Conservation (phyloP, 495 filamentous ascomycete genomes). For the Diplogelasinospora grovesii region DNA sequence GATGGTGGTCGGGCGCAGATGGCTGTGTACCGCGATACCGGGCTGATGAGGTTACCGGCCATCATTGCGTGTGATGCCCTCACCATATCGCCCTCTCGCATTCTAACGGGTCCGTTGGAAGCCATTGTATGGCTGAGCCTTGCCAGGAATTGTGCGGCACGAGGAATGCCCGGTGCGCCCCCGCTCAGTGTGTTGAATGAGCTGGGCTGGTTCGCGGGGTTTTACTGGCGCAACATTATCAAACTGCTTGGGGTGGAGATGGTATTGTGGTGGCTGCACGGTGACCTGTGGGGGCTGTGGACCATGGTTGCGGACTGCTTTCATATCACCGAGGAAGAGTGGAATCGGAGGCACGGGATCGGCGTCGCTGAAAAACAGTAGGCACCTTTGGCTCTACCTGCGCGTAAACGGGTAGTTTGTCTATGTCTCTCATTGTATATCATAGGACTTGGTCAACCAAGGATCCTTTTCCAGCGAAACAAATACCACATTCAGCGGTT, state of each 20-base stretch:
- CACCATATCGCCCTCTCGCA: slow-evolving; percentile 21
- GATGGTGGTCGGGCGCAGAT: slow-evolving; percentile 13
- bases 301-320: slow-evolving; percentile 22
- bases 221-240: slow-evolving; percentile 16
- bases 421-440: too few species aligned
- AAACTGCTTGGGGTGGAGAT: slow-evolving; percentile 32
- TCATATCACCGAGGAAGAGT: slow-evolving; percentile 31
- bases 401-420: too few species aligned
- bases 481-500: too few species aligned
- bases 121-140: slow-evolving; percentile 19
- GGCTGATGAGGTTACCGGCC: slow-evolving; percentile 29
- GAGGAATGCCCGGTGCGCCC: slow-evolving; percentile 15
- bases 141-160: slow-evolving; percentile 16
- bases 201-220: slow-evolving; percentile 11
- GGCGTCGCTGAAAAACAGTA: too few species aligned
- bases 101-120: slow-evolving; percentile 29
- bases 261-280: slow-evolving; percentile 22
- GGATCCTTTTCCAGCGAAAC: too few species aligned
- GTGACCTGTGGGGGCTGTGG: slow-evolving; percentile 27
- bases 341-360: slow-evolving; percentile 12
- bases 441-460: too few species aligned
- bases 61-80: slow-evolving; percentile 31
- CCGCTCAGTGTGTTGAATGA: slow-evolving; percentile 14
- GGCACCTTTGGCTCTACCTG: too few species aligned
- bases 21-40: slow-evolving; percentile 31